Percentiles rank a stretch among this genome's conserved stretches.
Conservation (phyloP, 2,329 filamentous ascomycete genomes). For the Coleophoma eucalyptorum region DNA sequence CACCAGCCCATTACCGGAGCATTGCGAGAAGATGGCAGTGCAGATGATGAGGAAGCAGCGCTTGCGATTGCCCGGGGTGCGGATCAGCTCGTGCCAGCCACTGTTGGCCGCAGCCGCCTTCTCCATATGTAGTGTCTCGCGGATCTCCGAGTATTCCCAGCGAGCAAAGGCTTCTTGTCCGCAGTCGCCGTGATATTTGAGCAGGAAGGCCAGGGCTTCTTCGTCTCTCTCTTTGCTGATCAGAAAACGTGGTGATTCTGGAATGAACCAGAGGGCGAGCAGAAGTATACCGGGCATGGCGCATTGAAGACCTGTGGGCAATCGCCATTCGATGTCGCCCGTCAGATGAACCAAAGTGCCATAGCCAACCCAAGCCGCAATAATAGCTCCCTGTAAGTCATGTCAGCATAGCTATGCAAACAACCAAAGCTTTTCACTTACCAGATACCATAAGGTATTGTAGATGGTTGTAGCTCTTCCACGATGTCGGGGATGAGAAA, state of each 20-base stretch:
- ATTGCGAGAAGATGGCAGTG: slow-evolving; percentile 63
- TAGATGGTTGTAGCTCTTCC: slow-evolving; percentile 30
- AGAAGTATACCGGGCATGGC: slow-evolving; percentile 13
- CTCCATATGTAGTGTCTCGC: slow-evolving; percentile 20
- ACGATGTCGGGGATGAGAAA: slow-evolving; percentile 31
- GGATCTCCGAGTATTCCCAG: slow-evolving; percentile 36
- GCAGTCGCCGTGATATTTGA: slow-evolving; percentile 31
- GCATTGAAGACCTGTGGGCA: slow-evolving; percentile 12
- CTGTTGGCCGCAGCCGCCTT: slow-evolving; percentile 3
- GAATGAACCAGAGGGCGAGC: slow-evolving; percentile 13
- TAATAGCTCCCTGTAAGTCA: slow-evolving; percentile 26
- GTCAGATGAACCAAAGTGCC: slow-evolving; percentile 10
- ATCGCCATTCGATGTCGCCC: slow-evolving; percentile 8
- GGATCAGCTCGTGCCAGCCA: slow-evolving; percentile 36
- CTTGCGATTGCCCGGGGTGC: slow-evolving; percentile 60
- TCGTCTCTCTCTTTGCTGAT: slow-evolving; percentile 11
- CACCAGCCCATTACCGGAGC: slow-evolving; percentile 64
- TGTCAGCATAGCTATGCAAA: no score
- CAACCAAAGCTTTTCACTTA: slow-evolving; percentile 10
- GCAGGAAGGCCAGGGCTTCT: slow-evolving; percentile 24
- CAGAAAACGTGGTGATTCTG: slow-evolving; percentile 16
- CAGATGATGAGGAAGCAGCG: slow-evolving; percentile 56
- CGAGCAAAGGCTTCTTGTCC: slow-evolving; percentile 31
- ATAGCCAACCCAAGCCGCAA: slow-evolving; percentile 14
- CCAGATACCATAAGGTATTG: slow-evolving; percentile 34